These are phyloP conservation scores for Chytriomyces confervae DNA, from an alignment of 192 early-diverging fungal genomes.

Conservation along the genomic window DNA sequence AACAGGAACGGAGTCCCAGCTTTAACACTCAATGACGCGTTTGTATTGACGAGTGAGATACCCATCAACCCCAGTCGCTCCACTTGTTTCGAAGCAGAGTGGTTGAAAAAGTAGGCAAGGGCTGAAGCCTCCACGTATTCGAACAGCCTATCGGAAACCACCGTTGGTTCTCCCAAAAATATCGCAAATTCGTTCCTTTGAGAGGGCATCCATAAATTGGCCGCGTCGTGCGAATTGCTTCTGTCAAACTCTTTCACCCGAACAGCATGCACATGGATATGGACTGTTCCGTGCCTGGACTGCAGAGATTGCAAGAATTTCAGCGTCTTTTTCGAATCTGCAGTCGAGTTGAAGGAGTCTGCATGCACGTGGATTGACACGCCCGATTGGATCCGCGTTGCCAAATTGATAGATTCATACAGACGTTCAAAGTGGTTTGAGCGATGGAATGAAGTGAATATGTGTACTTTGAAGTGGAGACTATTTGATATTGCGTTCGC, in stretches of 20 bases:
- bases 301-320: background rate
- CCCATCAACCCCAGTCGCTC: conserved; percentile 9
- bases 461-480: conserved; percentile 16
- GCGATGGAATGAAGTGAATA: conserved; percentile 22
- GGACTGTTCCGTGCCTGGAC: conserved; percentile 11
- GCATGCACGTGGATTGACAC: conserved; percentile 22
- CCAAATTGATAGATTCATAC: conserved; percentile 18
- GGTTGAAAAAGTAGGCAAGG: background rate
- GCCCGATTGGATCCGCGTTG: background rate
- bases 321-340: conserved; percentile 2
- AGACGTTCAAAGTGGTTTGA: conserved; percentile 4
- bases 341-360: conserved; percentile 2
- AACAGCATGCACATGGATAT: background rate
- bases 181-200: conserved; percentile 20
- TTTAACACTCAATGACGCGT: background rate
- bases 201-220: conserved; percentile 24
- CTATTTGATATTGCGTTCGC: background rate
- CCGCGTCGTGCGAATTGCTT: background rate
- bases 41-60: conserved; percentile 11
- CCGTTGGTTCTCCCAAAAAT: conserved; percentile 29
- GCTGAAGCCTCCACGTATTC: conserved; percentile 30
- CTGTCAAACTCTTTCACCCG: background rate
- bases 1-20: conserved; percentile 13
- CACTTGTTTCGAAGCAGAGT: background rate
- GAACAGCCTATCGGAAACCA: conserved; percentile 20